These are phyloP conservation scores for Schizochytrium sp. DNA, from an alignment of 108 stramenopile genomes.

Conservation along the genomic window DNA sequence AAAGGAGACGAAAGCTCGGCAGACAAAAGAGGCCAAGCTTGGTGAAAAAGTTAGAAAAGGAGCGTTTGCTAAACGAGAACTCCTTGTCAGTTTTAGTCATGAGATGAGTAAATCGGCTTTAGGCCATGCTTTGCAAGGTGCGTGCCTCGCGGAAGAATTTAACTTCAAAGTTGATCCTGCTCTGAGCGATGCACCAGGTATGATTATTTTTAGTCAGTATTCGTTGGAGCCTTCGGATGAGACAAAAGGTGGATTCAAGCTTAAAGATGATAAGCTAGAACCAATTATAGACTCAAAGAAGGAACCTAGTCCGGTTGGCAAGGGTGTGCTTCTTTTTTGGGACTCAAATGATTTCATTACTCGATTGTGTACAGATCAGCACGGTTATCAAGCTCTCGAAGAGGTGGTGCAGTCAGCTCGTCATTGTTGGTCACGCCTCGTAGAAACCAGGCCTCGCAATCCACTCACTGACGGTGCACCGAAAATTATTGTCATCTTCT, in stretches of 20 bases:
- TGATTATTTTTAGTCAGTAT: no score
- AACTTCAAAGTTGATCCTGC: no score
- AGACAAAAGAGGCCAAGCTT: no score
- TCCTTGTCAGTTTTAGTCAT: no score
- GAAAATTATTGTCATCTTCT: background rate
- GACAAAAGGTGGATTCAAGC: background rate
- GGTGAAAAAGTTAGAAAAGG: no score
- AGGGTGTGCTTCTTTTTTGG: conserved; percentile 12
- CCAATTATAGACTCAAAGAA: conserved; percentile 7
- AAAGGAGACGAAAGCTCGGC: no score
- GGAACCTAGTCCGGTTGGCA: background rate
- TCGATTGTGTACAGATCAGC: background rate
- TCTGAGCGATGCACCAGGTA: no score
- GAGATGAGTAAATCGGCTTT: no score
- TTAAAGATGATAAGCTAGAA: background rate
- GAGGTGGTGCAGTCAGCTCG: background rate
- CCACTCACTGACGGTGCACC: background rate
- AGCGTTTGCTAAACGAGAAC: no score
- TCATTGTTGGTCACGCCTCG: background rate
- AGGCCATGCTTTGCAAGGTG: no score
- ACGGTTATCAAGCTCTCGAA: background rate
- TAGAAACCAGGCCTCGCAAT: background rate
- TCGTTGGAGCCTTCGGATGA: background rate
- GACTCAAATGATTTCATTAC: background rate
- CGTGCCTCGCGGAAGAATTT: no score